Percentiles rank a stretch among this genome's conserved stretches.
These are phyloP conservation scores for Apiospora arundinis DNA, from an alignment of 2,329 filamentous ascomycete genomes.

Conservation along the genomic window DNA sequence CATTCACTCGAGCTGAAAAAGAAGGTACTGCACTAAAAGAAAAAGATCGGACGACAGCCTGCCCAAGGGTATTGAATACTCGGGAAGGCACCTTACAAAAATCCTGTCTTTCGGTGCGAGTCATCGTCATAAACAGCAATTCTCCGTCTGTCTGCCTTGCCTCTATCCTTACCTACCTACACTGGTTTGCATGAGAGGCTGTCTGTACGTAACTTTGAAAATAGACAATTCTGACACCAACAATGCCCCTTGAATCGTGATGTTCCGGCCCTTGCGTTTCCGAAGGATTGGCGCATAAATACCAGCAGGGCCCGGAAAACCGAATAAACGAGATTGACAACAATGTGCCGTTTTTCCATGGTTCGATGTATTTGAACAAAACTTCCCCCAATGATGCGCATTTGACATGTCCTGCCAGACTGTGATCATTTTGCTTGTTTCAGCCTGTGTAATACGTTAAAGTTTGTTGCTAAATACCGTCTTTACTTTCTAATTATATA, in stretches of 20 bases:
- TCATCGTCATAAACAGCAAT: background rate
- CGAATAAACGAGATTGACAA: background rate
- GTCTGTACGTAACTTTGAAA: background rate
- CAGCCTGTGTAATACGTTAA: background rate
- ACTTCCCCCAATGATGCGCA: background rate
- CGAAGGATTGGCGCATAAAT: background rate
- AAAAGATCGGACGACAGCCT: background rate
- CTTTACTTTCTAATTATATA: background rate
- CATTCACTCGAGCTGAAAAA: background rate
- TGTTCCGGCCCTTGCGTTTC: background rate
- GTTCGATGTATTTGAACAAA: background rate
- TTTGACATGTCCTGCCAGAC: background rate
- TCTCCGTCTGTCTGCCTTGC: background rate
- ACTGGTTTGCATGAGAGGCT: background rate
- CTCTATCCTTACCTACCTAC: background rate
- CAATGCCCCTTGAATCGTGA: background rate
- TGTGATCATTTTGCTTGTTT: background rate
- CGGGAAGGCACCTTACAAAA: no score
- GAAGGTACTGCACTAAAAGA: background rate
- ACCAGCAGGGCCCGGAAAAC: background rate
- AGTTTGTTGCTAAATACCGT: background rate
- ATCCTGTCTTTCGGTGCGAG: background rate
- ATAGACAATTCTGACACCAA: background rate
- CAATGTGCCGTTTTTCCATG: constrained; percentile 5
- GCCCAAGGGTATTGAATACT: background rate